phyloP scores from a whole-genome alignment of 2,329 filamentous ascomycete species.

The Penicillium sp. region DNA sequence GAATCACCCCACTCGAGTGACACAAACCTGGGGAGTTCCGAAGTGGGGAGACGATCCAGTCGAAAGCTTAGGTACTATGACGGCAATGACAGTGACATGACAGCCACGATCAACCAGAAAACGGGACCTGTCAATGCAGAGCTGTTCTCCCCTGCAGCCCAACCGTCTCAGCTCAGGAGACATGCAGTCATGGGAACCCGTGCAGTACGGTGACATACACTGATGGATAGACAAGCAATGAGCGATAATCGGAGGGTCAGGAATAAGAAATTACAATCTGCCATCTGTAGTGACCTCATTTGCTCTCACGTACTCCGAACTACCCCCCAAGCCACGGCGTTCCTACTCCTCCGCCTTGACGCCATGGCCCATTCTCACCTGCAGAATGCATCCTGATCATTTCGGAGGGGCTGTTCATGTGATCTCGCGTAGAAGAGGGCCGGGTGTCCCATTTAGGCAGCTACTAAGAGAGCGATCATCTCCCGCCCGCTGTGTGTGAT shows the following conservation, averaged over 20 bases:
- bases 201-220: background rate
- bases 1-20: constrained; percentile 2
- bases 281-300: constrained; percentile 12
- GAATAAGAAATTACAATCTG: background rate
- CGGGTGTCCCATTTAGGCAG: constrained; percentile 3
- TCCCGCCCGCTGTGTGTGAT: background rate
- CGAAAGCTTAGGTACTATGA: constrained; percentile 9
- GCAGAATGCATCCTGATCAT: constrained; percentile 17
- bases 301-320: background rate
- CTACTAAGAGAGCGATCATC: background rate
- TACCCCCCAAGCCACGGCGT: background rate
- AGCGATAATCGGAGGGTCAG: constrained; percentile 5
- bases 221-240: background rate
- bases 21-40: background rate
- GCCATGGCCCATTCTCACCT: constrained; percentile 3
- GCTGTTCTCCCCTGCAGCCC: background rate
- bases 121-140: background rate
- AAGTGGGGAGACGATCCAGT: background rate
- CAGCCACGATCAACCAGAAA: background rate
- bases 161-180: constrained; percentile 1
- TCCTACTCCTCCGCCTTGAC: background rate
- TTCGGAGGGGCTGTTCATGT: constrained; percentile 18
- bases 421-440: background rate
- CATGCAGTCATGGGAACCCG: background rate
- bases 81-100: background rate